phyloP scores from a whole-genome alignment of 2,329 filamentous ascomycete genomes.

The Curvularia eragrostidis region DNA sequence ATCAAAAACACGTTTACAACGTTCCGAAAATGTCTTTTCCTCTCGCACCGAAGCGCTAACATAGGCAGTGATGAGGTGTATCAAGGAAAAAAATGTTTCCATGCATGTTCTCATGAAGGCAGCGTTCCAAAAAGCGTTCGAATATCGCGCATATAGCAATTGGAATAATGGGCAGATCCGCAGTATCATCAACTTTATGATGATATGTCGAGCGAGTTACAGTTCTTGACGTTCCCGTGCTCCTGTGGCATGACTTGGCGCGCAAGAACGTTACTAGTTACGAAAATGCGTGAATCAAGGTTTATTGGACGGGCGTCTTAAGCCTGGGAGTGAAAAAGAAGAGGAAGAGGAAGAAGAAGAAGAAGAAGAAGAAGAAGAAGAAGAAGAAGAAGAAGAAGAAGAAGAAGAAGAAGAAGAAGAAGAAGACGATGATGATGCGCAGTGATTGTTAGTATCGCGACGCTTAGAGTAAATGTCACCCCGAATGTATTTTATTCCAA shows the following conservation, averaged over 20 bases:
- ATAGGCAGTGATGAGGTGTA: not conserved
- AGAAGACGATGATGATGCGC: not conserved
- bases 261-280: not conserved
- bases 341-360: not conserved
- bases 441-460: not conserved
- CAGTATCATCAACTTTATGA: not conserved
- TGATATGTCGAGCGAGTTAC: not conserved
- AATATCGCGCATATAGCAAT: not conserved
- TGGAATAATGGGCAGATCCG: not conserved
- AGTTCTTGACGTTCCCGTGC: not conserved
- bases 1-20: not conserved
- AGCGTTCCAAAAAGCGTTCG: not conserved
- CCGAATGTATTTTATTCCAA: not conserved
- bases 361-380: not conserved
- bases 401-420: not conserved
- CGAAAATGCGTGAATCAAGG: not conserved
- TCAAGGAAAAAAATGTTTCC: too few species aligned
- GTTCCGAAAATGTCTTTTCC: not conserved
- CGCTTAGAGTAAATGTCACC: not conserved
- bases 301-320: not conserved
- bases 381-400: not conserved
- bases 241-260: not conserved
- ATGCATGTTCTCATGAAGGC: not conserved
- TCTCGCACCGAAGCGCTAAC: not conserved
- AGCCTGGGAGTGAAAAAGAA: not conserved